These are phyloP conservation scores for Gleditsia sinensis DNA, from an alignment of 306 rosid species.

Conservation along the genomic window DNA sequence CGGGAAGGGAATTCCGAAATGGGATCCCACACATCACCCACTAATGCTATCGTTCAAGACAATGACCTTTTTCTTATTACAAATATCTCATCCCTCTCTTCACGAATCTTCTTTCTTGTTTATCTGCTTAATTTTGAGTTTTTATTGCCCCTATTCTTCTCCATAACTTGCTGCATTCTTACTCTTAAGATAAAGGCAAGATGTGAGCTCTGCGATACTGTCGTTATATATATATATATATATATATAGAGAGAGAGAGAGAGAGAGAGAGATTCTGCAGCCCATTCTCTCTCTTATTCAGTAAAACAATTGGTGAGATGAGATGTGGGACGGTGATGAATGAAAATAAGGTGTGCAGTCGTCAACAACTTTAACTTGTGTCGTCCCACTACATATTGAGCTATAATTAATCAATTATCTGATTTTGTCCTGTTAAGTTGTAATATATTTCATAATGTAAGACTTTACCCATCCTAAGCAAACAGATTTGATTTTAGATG, in stretches of 20 bases:
- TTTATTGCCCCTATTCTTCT: too few relatives aligned
- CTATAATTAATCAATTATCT: conserved; percentile 27
- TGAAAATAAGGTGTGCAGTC: too few relatives aligned
- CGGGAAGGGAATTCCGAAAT: too few relatives aligned
- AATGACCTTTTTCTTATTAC: background rate
- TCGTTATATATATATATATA: too few relatives aligned
- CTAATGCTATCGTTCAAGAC: background rate
- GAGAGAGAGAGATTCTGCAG: too few relatives aligned
- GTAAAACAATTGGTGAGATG: too few relatives aligned
- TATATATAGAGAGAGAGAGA: too few relatives aligned
- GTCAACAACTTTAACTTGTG: too few relatives aligned
- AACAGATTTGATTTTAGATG: background rate
- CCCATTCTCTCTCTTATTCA: too few relatives aligned
- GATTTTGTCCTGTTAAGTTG: conserved; percentile 1
- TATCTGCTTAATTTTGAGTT: background rate
- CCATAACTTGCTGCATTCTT: background rate
- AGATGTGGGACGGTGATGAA: too few relatives aligned
- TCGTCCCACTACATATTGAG: background rate
- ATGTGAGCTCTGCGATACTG: too few relatives aligned
- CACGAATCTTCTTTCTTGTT: background rate
- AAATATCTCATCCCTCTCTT: background rate
- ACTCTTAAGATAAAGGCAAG: background rate
- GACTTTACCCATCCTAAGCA: conserved; percentile 18
- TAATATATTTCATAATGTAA: background rate
- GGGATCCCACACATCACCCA: too few relatives aligned